phyloP scores from a whole-genome alignment of 768 basidiomycete species.

The Symmetrospora coprosmae region DNA sequence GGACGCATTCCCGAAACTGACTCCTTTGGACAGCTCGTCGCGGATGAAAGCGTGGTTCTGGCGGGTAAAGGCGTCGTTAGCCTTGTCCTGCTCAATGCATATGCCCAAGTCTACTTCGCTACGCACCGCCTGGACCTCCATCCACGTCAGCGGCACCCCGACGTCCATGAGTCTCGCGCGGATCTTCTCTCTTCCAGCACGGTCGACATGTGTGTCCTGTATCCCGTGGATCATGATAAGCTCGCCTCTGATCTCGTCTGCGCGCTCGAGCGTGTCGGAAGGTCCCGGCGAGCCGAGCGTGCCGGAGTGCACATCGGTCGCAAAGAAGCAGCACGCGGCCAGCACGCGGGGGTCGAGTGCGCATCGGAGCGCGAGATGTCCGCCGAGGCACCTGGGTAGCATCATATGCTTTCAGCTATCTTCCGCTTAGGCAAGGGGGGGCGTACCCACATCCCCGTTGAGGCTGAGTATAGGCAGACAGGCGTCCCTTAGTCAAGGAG shows the following conservation, averaged over 20 bases:
- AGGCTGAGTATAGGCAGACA: no score
- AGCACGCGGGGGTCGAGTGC: conserved; percentile 13
- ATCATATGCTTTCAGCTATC: no score
- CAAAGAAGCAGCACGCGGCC: conserved; percentile 18
- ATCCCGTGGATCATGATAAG: conserved; percentile 13
- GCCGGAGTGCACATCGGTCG: conserved; percentile 15
- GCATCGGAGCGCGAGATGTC: conserved; percentile 15
- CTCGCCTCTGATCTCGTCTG: conserved; percentile 14
- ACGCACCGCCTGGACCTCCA: conserved; percentile 4
- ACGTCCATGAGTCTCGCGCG: background rate
- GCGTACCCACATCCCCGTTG: conserved; percentile 19
- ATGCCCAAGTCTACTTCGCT: background rate
- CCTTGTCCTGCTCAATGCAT: no score
- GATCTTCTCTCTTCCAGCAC: background rate
- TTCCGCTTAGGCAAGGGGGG: no score
- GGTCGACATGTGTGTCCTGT: conserved; percentile 18
- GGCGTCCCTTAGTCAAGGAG: no score
- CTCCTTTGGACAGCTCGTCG: background rate
- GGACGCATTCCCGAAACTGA: no score
- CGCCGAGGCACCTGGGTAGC: conserved; percentile 20
- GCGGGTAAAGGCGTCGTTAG: no score
- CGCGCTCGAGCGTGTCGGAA: conserved; percentile 3
- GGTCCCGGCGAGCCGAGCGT: background rate
- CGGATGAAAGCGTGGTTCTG: conserved; percentile 22
- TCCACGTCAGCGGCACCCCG: conserved; percentile 3